These are phyloP conservation scores for Pythium rishiriense DNA, from an alignment of 352 stramenopile genomes.

Conservation along the genomic window DNA sequence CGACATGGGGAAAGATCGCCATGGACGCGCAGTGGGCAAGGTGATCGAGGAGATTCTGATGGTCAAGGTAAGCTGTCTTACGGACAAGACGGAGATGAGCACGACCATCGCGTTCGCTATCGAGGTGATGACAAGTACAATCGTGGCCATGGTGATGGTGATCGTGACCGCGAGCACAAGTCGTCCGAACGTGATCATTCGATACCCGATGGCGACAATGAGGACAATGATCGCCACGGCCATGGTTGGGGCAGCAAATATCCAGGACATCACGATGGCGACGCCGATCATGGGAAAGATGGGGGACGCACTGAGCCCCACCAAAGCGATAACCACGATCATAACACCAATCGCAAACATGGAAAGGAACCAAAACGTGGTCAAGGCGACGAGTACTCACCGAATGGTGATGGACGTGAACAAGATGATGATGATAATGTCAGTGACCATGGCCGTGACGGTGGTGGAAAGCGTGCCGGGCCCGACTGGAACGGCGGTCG, in stretches of 20 bases:
- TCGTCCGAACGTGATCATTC: background rate
- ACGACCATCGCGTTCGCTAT: no score
- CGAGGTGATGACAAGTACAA: no score
- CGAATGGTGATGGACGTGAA: no score
- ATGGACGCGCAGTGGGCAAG: background rate
- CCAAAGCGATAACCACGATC: background rate
- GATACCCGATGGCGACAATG: background rate
- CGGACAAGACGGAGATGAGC: no score
- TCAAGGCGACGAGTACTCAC: no score
- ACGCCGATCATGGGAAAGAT: background rate
- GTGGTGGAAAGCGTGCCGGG: no score
- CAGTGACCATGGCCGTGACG: background rate
- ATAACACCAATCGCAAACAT: no score
- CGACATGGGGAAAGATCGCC: background rate
- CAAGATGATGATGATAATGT: no score
- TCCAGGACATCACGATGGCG: background rate
- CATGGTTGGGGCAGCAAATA: background rate
- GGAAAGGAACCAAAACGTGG: no score
- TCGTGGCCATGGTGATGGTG: no score
- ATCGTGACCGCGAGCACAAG: conserved; percentile 1
- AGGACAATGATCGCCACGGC: background rate
- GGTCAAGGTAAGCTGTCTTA: no score
- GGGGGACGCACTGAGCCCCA: background rate
- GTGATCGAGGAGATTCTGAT: no score
- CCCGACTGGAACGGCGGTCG: background rate